Evolutionary conservation across 208 protist genomes (phyloP).

Genomic region (Trypanosoma platydactyli): DNA sequence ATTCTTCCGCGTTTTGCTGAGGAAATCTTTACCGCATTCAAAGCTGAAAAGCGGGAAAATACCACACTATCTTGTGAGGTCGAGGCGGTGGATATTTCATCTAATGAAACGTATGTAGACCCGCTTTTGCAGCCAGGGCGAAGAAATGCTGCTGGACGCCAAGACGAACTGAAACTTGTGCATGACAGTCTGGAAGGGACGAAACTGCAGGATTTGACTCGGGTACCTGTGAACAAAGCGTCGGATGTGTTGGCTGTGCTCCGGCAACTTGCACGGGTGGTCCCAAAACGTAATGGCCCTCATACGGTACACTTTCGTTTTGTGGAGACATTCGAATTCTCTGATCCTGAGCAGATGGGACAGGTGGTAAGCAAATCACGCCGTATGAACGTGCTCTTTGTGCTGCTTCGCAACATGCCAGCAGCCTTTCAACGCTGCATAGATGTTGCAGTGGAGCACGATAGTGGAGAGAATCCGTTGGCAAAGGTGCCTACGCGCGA

Average conservation of each 20-base stretch:
- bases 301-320: slow-evolving; percentile 77
- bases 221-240: slow-evolving; percentile 34
- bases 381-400: slow-evolving; percentile 72
- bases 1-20: slow-evolving; percentile 79
- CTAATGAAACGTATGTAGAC: slow-evolving; percentile 73
- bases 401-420: slow-evolving; percentile 72
- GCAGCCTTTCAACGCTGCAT: slow-evolving; percentile 81
- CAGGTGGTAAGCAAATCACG: slow-evolving; percentile 76
- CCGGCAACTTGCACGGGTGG: slow-evolving; percentile 46
- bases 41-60: slow-evolving; percentile 55
- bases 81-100: slow-evolving; percentile 69
- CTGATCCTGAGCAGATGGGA: slow-evolving; percentile 67
- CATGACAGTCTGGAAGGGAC: slow-evolving; percentile 39
- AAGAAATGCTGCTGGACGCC: background rate
- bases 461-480: slow-evolving; percentile 82
- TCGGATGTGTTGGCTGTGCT: slow-evolving; percentile 42
- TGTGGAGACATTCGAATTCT: slow-evolving; percentile 84
- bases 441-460: slow-evolving; percentile 81
- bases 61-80: slow-evolving; percentile 47
- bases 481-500: slow-evolving; percentile 85
- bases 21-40: slow-evolving; percentile 70
- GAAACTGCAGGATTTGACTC: slow-evolving; percentile 56
- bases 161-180: slow-evolving; percentile 52
- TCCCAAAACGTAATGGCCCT: slow-evolving; percentile 64
- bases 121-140: slow-evolving; percentile 34